Evolutionary conservation across 768 basidiomycete genomes (phyloP).

Genomic region (Panaeolus papilionaceus): DNA sequence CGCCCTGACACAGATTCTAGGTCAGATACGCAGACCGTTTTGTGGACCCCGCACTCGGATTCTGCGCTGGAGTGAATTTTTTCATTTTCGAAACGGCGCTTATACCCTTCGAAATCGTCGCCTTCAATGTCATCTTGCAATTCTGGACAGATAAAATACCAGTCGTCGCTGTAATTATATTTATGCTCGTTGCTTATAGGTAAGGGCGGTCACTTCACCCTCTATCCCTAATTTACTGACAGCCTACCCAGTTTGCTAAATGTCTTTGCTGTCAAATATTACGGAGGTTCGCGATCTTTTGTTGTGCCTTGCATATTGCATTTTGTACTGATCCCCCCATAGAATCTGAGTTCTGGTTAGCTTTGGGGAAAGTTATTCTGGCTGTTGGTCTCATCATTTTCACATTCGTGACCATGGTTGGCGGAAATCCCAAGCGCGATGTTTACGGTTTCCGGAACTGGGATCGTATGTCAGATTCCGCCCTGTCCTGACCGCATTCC

Average conservation of each 20-base stretch:
- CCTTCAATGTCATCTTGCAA: constrained; percentile 57
- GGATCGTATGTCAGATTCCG: constrained; percentile 43
- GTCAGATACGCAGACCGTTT: constrained; percentile 66
- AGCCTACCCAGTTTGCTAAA: constrained; percentile 45
- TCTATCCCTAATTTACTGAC: constrained; percentile 8
- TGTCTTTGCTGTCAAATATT: constrained; percentile 53
- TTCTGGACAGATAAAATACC: constrained; percentile 63
- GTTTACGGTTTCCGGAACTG: constrained; percentile 61
- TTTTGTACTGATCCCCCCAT: constrained; percentile 5
- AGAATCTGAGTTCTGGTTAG: constrained; percentile 66
- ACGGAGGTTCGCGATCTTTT: constrained; percentile 45
- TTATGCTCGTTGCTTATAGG: constrained; percentile 50
- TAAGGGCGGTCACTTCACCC: constrained; percentile 27
- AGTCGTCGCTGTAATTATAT: constrained; percentile 47
- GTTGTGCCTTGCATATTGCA: background rate
- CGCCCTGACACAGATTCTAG: constrained; percentile 27
- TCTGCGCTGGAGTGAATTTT: constrained; percentile 62
- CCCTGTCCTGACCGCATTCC: background rate
- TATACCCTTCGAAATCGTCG: constrained; percentile 58
- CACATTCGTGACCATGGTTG: constrained; percentile 66
- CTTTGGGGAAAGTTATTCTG: constrained; percentile 55
- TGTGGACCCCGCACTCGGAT: constrained; percentile 63
- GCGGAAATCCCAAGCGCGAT: constrained; percentile 61
- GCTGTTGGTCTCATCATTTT: constrained; percentile 55
- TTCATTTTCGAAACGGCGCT: constrained; percentile 56